These are phyloP conservation scores for Suaeda aralocaspica DNA, from an alignment of 148 eudicot species.

Conservation along the genomic window DNA sequence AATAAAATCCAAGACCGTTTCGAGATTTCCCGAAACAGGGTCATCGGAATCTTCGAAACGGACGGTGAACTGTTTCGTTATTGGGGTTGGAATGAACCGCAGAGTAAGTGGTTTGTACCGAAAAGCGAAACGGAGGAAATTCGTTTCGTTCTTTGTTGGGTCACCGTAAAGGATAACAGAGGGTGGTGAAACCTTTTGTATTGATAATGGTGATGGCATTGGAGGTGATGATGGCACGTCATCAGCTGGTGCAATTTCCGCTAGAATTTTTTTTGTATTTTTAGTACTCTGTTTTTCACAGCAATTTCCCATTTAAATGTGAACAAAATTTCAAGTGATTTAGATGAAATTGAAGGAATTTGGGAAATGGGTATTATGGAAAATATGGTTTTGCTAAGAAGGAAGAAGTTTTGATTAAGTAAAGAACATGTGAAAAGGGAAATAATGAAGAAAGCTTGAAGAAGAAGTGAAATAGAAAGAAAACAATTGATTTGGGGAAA, in stretches of 20 bases:
- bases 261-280: background rate
- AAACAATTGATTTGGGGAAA: background rate
- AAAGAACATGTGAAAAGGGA: background rate
- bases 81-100: constrained; percentile 41
- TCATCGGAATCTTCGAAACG: constrained; percentile 26
- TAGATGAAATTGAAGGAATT: background rate
- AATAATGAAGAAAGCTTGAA: background rate
- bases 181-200: constrained; percentile 4
- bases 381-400: too few species aligned
- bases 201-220: background rate
- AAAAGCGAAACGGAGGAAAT: constrained; percentile 60
- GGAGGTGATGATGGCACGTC: background rate
- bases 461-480: background rate
- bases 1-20: constrained; percentile 38
- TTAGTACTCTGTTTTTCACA: constrained; percentile 2
- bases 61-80: constrained; percentile 25
- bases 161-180: constrained; percentile 47
- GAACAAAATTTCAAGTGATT: background rate
- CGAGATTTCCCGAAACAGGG: constrained; percentile 47
- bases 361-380: background rate
- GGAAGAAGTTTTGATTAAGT: background rate
- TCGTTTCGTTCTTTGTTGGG: constrained; percentile 33
- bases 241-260: constrained; percentile 15
- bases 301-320: constrained; percentile 28
- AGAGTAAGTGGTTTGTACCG: constrained; percentile 51